Evolutionary conservation across 2,329 filamentous ascomycete species (phyloP).

Genomic region (Verticillium klebahnii): DNA sequence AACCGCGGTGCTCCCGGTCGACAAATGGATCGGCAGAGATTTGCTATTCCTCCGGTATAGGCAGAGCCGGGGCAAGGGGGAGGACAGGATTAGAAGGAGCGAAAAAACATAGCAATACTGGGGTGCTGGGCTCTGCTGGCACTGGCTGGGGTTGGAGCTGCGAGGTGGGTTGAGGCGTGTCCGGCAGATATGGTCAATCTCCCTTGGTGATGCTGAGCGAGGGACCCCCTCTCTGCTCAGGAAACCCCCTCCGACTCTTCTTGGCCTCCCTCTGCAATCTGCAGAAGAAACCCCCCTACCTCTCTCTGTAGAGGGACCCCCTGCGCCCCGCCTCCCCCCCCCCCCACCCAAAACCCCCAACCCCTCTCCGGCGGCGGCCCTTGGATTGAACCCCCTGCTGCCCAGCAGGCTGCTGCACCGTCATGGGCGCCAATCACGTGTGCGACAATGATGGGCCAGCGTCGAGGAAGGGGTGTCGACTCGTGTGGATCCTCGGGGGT

Average conservation of each 20-base stretch:
- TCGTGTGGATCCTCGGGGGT: neutral
- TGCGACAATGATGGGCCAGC: no score
- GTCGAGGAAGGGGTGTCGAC: neutral
- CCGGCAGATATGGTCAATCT: neutral
- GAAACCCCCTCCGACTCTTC: neutral
- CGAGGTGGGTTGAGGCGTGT: neutral
- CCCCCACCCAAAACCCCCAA: no score
- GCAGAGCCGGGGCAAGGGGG: no score
- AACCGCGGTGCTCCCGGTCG: no score
- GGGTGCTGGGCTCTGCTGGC: neutral
- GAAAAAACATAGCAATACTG: neutral
- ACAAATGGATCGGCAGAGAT: neutral
- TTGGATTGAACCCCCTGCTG: neutral
- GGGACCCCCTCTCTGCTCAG: neutral
- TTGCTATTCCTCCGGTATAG: neutral
- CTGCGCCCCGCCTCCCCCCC: neutral
- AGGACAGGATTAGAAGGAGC: neutral
- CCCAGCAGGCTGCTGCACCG: neutral
- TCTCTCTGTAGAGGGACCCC: no score
- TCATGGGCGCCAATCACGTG: neutral
- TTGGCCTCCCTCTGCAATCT: no score
- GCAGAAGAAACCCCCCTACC: neutral
- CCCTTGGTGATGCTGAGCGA: neutral
- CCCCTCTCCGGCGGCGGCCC: no score
- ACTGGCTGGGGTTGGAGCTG: neutral